These are phyloP conservation scores for Daedalea quercina DNA, from an alignment of 768 basidiomycete species.

Conservation along the genomic window DNA sequence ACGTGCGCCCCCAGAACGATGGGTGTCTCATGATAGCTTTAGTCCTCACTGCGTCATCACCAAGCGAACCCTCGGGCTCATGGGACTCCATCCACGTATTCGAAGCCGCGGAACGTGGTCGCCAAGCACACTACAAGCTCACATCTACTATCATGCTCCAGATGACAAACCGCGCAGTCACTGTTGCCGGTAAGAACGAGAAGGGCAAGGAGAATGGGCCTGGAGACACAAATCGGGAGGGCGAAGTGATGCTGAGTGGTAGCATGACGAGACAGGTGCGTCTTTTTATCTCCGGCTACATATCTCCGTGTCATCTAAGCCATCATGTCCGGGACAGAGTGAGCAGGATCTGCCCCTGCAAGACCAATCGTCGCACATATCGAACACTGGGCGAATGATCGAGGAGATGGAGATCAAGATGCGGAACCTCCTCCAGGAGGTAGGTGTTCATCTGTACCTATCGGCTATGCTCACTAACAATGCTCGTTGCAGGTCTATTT, in stretches of 20 bases:
- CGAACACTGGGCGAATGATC: slow-evolving; percentile 91
- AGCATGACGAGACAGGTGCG: slow-evolving; percentile 96
- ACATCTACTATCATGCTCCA: slow-evolving; percentile 97
- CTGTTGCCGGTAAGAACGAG: slow-evolving; percentile 7
- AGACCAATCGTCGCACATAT: slow-evolving; percentile 78
- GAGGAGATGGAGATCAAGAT: slow-evolving; percentile 99
- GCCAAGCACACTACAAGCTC: slow-evolving; percentile 93
- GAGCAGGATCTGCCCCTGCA: slow-evolving; percentile 85
- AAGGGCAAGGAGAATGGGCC: slow-evolving; percentile 27
- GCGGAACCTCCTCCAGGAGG: slow-evolving; percentile 91
- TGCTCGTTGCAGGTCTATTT: slow-evolving; percentile 66
- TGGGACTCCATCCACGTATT: slow-evolving; percentile 99
- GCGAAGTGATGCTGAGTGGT: slow-evolving; percentile 82
- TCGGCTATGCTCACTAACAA: background rate
- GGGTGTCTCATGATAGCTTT: background rate
- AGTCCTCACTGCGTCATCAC: slow-evolving; percentile 55
- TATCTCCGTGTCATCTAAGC: too few species aligned
- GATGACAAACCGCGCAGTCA: slow-evolving; percentile 47
- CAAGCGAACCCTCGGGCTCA: slow-evolving; percentile 68
- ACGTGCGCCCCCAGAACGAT: too few species aligned
- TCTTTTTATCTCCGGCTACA: background rate
- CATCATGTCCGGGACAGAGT: slow-evolving; percentile 39
- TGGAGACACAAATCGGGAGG: slow-evolving; percentile 50
- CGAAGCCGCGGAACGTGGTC: slow-evolving; percentile 85
- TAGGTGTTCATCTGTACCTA: slow-evolving; percentile 20